Base-by-base conservation (phyloP, 106 monocot genomes). In the Chionographis japonica region DNA sequence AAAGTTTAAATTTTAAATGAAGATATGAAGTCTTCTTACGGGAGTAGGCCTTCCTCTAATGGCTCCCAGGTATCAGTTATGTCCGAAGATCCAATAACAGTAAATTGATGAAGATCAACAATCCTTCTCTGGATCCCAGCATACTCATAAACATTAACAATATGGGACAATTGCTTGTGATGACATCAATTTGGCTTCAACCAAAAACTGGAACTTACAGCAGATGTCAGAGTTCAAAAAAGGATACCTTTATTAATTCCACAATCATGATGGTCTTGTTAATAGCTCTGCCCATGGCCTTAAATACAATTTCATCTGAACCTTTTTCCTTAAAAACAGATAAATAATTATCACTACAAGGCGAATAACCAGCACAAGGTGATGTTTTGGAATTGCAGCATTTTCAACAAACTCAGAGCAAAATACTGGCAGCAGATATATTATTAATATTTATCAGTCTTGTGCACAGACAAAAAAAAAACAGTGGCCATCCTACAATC, bases 211-310 rank as follows among this genome's bases (percentile, higher is more conserved):
- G 12, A 54, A 54, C 14, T 54, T 4, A 10, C 54, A 13, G 12
- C 54, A 54, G 16, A 54, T 51, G 12, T 12, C 46, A 46, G 9
- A 10, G 46, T 10, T 46, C 2, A 46, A 46, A 6, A 46, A 46
- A 46, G 9, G 8, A 46, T 56, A 76, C 81, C 81, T 76, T 81
- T 13, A 81, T 67, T 56, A 76, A 36, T 40, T 81, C 81, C n/a
- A 72, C 75, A 36, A 76, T 76, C 76, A 81, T 76, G 4, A 81
- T 76, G 15, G 76, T 81, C 41, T 76, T 81, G 67, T 72, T 76
- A 13, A 81, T 81, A 51, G 81, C 81, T 57, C 76, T 76, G 18
- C 81, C 81, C 81, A 81, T 81, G 43, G 75, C 81, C 67, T 75
- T 81, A 15, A 81, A 68, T 17, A 81, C 76, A 62, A 81, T 72